Conservation (phyloP, 2,329 filamentous ascomycete genomes). For the Macrophomina pseudophaseolina region DNA sequence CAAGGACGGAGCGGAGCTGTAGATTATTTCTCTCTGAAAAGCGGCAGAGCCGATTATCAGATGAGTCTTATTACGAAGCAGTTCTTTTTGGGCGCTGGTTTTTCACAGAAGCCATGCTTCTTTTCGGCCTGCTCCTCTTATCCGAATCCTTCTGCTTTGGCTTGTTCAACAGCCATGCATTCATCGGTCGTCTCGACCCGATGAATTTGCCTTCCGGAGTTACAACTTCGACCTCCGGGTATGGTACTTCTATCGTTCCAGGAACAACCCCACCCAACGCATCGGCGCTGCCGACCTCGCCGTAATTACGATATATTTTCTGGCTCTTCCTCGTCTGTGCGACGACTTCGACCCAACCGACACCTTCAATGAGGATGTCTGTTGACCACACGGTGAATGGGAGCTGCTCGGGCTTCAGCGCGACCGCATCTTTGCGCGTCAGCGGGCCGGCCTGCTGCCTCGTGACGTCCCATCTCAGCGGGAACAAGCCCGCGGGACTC, state of each 20-base stretch:
- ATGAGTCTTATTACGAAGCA: not conserved
- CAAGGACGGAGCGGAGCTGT: not conserved
- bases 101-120: conserved; percentile 66
- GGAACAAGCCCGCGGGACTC: conserved; percentile 70
- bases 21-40: not conserved
- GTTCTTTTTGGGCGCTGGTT: conserved; percentile 11
- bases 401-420: conserved; percentile 68
- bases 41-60: not conserved
- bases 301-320: conserved; percentile 13
- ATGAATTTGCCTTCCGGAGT: conserved; percentile 84
- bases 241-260: conserved; percentile 39
- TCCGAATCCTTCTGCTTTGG: conserved; percentile 59
- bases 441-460: conserved; percentile 75
- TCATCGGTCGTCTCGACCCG: conserved; percentile 69
- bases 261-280: conserved; percentile 56
- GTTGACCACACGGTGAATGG: conserved; percentile 80
- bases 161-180: conserved; percentile 67
- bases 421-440: conserved; percentile 66
- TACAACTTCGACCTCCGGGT: conserved; percentile 82
- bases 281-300: not conserved
- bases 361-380: conserved; percentile 88
- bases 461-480: conserved; percentile 82
- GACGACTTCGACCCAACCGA: conserved; percentile 89
- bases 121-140: conserved; percentile 63
- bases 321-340: conserved; percentile 72